Percentiles rank a stretch among this genome's conserved stretches.
These are phyloP conservation scores for Thraustochytrium striatum DNA, from an alignment of 352 stramenopile genomes.

Conservation along the genomic window DNA sequence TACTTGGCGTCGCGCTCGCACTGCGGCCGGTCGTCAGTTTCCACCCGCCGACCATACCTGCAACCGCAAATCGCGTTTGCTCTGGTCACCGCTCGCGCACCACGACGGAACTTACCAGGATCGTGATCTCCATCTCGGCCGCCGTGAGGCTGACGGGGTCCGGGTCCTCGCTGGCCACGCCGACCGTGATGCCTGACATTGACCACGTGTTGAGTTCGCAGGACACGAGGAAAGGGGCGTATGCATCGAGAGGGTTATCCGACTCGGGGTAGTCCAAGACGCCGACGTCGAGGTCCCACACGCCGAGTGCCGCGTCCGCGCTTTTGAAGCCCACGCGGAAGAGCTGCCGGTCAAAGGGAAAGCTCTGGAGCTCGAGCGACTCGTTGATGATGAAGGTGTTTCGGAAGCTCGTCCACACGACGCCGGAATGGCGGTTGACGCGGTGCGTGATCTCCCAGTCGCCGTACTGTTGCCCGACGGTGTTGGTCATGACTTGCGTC, in stretches of 20 bases:
- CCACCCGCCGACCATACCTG: too few species aligned
- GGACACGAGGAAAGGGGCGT: slow-evolving; percentile 5
- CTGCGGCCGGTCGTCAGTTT: too few species aligned
- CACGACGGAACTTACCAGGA: too few species aligned
- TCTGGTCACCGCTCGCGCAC: too few species aligned
- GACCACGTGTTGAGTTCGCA: slow-evolving; percentile 30
- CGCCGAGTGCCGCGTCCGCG: background rate
- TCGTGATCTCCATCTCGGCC: slow-evolving; percentile 24
- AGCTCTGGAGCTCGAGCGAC: slow-evolving; percentile 7
- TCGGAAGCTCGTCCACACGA: background rate
- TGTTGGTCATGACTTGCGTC: background rate
- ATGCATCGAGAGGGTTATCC: too few species aligned
- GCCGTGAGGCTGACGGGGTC: slow-evolving; percentile 31
- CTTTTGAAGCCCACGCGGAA: slow-evolving; percentile 40
- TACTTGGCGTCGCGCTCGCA: slow-evolving; percentile 28
- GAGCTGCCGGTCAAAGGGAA: slow-evolving; percentile 40
- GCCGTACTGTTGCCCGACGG: background rate
- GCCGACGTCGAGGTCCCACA: background rate
- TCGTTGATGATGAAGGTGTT: slow-evolving; percentile 32
- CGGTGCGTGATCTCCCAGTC: background rate
- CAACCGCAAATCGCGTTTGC: too few species aligned
- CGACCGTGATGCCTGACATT: slow-evolving; percentile 13
- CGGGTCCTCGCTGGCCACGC: background rate
- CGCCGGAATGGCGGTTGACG: background rate
- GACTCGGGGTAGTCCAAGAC: slow-evolving; percentile 14